These are phyloP conservation scores for Hemileia vastatrix DNA, from an alignment of 1,284 basidiomycete genomes.

Conservation along the genomic window DNA sequence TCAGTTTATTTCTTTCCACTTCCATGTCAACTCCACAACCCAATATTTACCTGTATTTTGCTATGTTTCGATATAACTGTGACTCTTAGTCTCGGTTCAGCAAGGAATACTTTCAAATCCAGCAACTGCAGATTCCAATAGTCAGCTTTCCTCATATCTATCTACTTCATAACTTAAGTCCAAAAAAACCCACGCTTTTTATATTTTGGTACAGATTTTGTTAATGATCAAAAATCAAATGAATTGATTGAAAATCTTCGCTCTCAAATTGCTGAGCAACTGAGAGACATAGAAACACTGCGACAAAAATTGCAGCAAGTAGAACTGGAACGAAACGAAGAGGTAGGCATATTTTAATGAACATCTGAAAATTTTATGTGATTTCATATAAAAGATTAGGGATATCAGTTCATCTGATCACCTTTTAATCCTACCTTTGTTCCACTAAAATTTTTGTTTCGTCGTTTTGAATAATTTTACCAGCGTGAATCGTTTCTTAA, in stretches of 20 bases:
- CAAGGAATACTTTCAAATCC: constrained; percentile 51
- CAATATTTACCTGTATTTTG: constrained; percentile 2
- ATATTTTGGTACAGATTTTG: background rate
- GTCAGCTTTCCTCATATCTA: constrained; percentile 6
- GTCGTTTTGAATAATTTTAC: background rate
- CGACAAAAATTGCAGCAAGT: constrained; percentile 40
- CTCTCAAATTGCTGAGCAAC: constrained; percentile 67
- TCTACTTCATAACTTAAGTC: background rate
- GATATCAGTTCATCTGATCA: constrained; percentile 7
- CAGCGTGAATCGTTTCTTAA: background rate
- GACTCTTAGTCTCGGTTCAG: constrained; percentile 49
- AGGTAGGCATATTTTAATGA: constrained; percentile 14
- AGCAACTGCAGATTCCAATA: constrained; percentile 40
- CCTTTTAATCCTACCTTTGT: background rate
- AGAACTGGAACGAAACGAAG: constrained; percentile 38
- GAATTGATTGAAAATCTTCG: constrained; percentile 70
- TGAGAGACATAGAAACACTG: constrained; percentile 61
- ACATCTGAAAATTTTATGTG: background rate
- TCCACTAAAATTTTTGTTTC: background rate
- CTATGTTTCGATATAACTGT: constrained; percentile 3
- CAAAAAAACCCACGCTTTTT: background rate
- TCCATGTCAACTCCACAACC: background rate
- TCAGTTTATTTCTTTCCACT: constrained; percentile 47
- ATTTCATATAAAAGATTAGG: constrained; percentile 11
- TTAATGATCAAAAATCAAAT: constrained; percentile 59